A percentile compares a stretch with the other conserved stretches of the same genome.
These are phyloP conservation scores for Paraphaeosphaeria minitans DNA, from an alignment of 2,329 filamentous ascomycete genomes.

Conservation along the genomic window DNA sequence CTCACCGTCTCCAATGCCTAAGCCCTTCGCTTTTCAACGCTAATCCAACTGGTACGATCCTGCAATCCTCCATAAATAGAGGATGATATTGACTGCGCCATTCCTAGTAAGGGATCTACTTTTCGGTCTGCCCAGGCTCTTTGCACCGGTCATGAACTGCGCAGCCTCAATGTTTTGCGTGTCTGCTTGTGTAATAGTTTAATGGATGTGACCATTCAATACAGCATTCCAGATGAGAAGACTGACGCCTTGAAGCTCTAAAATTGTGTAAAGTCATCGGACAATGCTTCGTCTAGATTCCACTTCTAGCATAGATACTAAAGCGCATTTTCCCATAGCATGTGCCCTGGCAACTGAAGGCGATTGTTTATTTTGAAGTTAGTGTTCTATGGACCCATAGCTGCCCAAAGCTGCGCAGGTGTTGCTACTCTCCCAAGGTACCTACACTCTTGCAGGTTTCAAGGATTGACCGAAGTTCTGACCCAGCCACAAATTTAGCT, in stretches of 20 bases:
- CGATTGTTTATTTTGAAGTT: not conserved
- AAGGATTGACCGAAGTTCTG: not conserved
- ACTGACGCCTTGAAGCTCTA: slow-evolving; percentile 21
- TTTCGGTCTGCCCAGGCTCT: slow-evolving; percentile 20
- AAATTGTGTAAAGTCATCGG: slow-evolving; percentile 21
- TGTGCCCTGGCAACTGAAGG: slow-evolving; percentile 12
- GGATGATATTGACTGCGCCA: slow-evolving; percentile 22
- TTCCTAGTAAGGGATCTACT: slow-evolving; percentile 18
- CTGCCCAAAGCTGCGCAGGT: too few relatives aligned
- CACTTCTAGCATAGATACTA: slow-evolving; percentile 19
- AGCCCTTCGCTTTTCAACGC: slow-evolving; percentile 13
- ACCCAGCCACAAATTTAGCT: not conserved
- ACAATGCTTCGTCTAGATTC: slow-evolving; percentile 19
- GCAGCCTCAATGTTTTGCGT: slow-evolving; percentile 17
- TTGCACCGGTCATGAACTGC: slow-evolving; percentile 19
- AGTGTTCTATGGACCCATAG: too few relatives aligned
- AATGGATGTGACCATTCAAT: slow-evolving; percentile 19
- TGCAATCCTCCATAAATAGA: slow-evolving; percentile 19
- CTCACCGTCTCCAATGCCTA: slow-evolving; percentile 11
- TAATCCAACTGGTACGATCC: slow-evolving; percentile 20
- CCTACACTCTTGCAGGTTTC: too few relatives aligned
- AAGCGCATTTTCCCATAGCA: slow-evolving; percentile 13
- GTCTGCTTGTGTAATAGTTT: slow-evolving; percentile 20
- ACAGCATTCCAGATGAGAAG: slow-evolving; percentile 17
- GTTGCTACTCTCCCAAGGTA: too few relatives aligned